phyloP scores from a whole-genome alignment of 1,284 basidiomycete species.

The Xerocomus amazonicus region DNA sequence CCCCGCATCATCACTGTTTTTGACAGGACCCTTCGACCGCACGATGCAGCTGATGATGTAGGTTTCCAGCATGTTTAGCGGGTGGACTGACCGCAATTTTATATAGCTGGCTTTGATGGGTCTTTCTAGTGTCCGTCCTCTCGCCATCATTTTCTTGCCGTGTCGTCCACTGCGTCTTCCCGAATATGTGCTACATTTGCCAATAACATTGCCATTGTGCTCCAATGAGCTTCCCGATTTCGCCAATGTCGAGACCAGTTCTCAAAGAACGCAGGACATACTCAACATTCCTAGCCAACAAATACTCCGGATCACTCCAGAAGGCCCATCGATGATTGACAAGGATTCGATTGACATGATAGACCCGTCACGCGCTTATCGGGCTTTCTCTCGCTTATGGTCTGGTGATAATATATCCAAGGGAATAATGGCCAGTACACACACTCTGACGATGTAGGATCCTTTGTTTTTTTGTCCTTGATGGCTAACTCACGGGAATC shows the following conservation, averaged over 20 bases:
- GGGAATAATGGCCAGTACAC: conserved; percentile 42
- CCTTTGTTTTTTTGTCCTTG: conserved; percentile 8
- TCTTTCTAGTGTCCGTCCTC: conserved; percentile 44
- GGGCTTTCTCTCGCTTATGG: conserved; percentile 46
- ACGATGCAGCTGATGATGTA: conserved; percentile 41
- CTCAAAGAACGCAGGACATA: conserved; percentile 46
- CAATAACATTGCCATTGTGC: conserved; percentile 42
- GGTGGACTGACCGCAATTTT: conserved; percentile 42
- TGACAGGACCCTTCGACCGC: conserved; percentile 46
- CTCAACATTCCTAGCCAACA: conserved; percentile 43
- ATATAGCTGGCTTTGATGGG: conserved; percentile 41
- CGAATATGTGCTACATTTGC: conserved; percentile 58
- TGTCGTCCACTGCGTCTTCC: conserved; percentile 41
- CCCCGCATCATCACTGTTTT: conserved; percentile 44
- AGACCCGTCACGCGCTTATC: conserved; percentile 41
- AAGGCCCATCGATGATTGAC: conserved; percentile 43
- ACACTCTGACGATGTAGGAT: conserved; percentile 61
- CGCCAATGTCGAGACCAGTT: conserved; percentile 33
- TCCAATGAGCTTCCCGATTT: conserved; percentile 32
- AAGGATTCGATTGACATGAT: conserved; percentile 42
- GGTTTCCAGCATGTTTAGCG: conserved; percentile 35
- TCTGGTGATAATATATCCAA: conserved; percentile 37
- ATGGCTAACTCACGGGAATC: conserved; percentile 13
- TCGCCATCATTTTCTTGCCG: conserved; percentile 66
- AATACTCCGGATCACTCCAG: conserved; percentile 37